Percentiles rank a stretch among this genome's conserved stretches.
Conservation (phyloP, 192 early-diverging fungal species). For the Backusella luteola region DNA sequence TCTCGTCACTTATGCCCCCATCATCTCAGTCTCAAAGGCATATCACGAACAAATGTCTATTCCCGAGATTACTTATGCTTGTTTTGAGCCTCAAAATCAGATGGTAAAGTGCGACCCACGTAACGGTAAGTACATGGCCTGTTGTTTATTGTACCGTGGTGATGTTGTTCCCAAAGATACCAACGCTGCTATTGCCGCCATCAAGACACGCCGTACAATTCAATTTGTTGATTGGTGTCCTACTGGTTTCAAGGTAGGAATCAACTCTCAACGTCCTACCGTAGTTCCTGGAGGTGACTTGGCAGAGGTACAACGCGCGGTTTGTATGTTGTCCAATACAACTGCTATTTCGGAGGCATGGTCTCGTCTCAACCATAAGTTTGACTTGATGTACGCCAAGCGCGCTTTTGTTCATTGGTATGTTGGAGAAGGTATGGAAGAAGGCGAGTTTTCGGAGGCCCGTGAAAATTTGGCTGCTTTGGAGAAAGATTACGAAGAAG, state of each 20-base stretch:
- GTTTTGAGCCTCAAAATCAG: conserved; percentile 98
- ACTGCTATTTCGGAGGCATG: conserved; percentile 99
- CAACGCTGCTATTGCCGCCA: conserved; percentile 82
- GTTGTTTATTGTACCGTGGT: conserved; percentile 98
- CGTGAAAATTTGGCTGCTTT: conserved; percentile 99
- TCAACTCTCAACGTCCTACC: conserved; percentile 91
- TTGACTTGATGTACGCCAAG: conserved; percentile 99
- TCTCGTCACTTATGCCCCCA: conserved; percentile 94
- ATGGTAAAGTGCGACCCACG: conserved; percentile 99
- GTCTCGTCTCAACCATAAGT: conserved; percentile 99
- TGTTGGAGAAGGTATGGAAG: conserved; percentile 99
- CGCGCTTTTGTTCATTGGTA: conserved; percentile 99
- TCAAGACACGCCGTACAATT: conserved; percentile 95
- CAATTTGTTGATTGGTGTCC: conserved; percentile 99
- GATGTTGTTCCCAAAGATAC: conserved; percentile 99
- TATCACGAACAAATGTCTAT: conserved; percentile 95
- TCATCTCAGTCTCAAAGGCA: conserved; percentile 93
- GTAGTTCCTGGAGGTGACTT: conserved; percentile 91
- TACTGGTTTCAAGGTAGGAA: conserved; percentile 99
- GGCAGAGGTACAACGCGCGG: conserved; percentile 94
- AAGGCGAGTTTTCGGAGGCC: conserved; percentile 99
- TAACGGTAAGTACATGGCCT: conserved; percentile 99
- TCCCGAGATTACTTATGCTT: conserved; percentile 91
- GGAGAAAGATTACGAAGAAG: conserved; percentile 99
- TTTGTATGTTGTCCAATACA: conserved; percentile 98